Evolutionary conservation across 2,329 filamentous ascomycete species (phyloP).

Genomic region (Fusarium sp.): DNA sequence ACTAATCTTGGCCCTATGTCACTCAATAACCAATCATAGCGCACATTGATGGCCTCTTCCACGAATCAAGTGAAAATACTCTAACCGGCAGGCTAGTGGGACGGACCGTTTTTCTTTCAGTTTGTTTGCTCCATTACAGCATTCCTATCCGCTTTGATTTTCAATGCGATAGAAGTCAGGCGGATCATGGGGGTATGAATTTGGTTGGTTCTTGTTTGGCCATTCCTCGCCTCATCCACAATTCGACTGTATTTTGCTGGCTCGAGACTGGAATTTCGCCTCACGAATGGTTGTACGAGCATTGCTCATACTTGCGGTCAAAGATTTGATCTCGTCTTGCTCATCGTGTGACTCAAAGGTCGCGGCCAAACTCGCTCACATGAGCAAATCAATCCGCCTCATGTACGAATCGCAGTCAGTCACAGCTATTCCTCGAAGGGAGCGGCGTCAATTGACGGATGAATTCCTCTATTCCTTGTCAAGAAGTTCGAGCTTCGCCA

Average conservation of each 20-base stretch:
- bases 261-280: constrained; percentile 31
- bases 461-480: constrained; percentile 28
- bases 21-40: constrained; percentile 36
- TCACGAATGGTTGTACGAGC: constrained; percentile 30
- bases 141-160: constrained; percentile 19
- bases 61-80: constrained; percentile 15
- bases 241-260: constrained; percentile 17
- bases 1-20: constrained; percentile 23
- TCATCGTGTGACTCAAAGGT: constrained; percentile 39
- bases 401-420: constrained; percentile 30
- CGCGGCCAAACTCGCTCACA: constrained; percentile 37
- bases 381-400: constrained; percentile 33
- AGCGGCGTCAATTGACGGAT: constrained; percentile 30
- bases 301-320: constrained; percentile 42
- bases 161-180: constrained; percentile 22
- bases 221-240: constrained; percentile 35
- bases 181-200: constrained; percentile 31
- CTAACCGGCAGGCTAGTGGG: constrained; percentile 41
- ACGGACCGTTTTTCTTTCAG: constrained; percentile 44
- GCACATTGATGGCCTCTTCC: constrained; percentile 20
- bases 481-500: constrained; percentile 22
- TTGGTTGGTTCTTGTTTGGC: constrained; percentile 37
- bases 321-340: constrained; percentile 29
- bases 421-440: constrained; percentile 6
- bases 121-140: constrained; percentile 22